Evolutionary conservation across 2,329 filamentous ascomycete genomes (phyloP), one percentile per base, ranked within the genome.

Genomic region (Paecilomyces sp.): DNA sequence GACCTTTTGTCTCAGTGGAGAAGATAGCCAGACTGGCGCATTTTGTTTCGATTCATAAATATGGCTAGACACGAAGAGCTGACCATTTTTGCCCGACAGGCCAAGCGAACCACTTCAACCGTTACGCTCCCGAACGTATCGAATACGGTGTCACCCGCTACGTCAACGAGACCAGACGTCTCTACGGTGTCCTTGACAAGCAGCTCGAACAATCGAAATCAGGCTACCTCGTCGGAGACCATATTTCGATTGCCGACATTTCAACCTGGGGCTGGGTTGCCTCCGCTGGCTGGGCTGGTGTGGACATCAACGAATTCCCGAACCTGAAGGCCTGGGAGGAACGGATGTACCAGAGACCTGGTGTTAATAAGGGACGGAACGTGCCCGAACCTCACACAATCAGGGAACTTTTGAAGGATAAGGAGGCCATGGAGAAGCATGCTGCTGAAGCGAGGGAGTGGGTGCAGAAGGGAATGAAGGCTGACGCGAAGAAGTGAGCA

Each of bases 71-170:
- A 25, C 18, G 50, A 18, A 28, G 6, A 53, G 13, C 22, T 30
- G 15, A 53, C 51, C 22, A 13, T 13, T 25, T 13, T 13, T 53
- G 9, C 9, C 22, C 2, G 13, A 53, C 24, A 53, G 88, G 86
- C 53, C 90, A 95, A 74, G 83, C 90, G 57, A 92, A 94, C 74
- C 91, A 96, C 76, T 96, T 96, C 75, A 79, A 79, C 55, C 84
- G 90, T 59, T 95, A 96, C 69, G 91, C 91, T 0, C 89, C 90
- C 0, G 88, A 92, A 71, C 86, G 84, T 72, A 93, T 96, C 67
- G 80, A 87, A 68, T 96, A 96, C 71, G 91, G 88, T 63, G 85
- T 95, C 58, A 85, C 90, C 69, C 84, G 92, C 55, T 96, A 96
- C 77, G 79, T 82, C 70, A 94, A 91, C 71, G 92, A 96, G 77